Evolutionary conservation across 2,329 filamentous ascomycete species (phyloP).

Genomic region (Ophiosphaerella narmari): DNA sequence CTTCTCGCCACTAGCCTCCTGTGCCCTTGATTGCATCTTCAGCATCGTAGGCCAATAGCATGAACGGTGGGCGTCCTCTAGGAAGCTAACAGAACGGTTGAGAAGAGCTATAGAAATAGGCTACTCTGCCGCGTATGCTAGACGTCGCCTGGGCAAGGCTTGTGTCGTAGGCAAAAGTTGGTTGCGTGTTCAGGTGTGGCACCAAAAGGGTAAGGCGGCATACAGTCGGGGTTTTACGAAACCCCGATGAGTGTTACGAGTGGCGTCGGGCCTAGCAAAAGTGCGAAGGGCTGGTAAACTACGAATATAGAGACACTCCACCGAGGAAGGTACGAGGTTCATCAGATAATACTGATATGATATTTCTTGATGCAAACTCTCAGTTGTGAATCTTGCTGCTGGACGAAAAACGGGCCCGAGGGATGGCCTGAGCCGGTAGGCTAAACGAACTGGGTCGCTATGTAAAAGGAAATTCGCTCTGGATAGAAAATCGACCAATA

Average conservation of each 20-base stretch:
- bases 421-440: not conserved
- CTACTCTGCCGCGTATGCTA: conserved; percentile 21
- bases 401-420: not conserved
- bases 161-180: conserved; percentile 23
- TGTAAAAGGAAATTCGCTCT: no score
- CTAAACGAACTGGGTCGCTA: not conserved
- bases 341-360: no score
- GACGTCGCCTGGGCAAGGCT: conserved; percentile 12
- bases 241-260: conserved; percentile 30
- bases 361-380: not conserved
- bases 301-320: not conserved
- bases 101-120: conserved; percentile 28
- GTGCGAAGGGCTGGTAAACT: not conserved
- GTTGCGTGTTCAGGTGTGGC: conserved; percentile 30
- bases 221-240: conserved; percentile 16
- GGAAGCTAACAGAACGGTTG: conserved; percentile 25
- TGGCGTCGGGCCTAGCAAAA: conserved; percentile 7
- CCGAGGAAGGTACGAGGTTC: no score
- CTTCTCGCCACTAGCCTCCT: conserved; percentile 30
- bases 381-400: not conserved
- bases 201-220: conserved; percentile 13
- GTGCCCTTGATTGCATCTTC: conserved; percentile 4
- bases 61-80: not conserved
- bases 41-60: conserved; percentile 24
- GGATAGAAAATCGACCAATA: no score